Percentiles rank a stretch among this genome's conserved stretches.
Evolutionary conservation across 805 yeast genomes (phyloP).

Genomic region (Kodamaea hsintzibuensis): DNA sequence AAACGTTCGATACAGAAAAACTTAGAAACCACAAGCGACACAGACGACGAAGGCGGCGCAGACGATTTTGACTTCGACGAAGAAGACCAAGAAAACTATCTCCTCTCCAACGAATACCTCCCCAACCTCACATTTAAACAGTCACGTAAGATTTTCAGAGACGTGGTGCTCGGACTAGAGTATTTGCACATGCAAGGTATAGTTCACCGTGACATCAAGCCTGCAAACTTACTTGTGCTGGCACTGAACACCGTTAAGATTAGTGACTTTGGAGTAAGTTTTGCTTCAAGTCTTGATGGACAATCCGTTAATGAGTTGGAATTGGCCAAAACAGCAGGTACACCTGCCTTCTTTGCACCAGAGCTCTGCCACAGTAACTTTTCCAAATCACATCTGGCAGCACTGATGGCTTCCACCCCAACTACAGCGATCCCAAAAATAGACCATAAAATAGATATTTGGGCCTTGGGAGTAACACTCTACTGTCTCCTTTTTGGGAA

Average conservation of each 20-base stretch:
- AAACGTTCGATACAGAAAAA: not conserved
- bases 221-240: conserved; percentile 81
- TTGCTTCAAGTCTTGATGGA: conserved; percentile 54
- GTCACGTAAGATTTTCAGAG: conserved; percentile 73
- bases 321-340: conserved; percentile 93
- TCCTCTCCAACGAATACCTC: conserved; percentile 22
- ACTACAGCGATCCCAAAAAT: conserved; percentile 45
- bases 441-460: conserved; percentile 86
- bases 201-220: conserved; percentile 93
- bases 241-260: conserved; percentile 78
- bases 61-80: not conserved
- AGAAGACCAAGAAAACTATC: conserved; percentile 21
- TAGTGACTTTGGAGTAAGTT: conserved; percentile 95
- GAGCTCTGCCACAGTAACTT: conserved; percentile 75
- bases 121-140: conserved; percentile 71
- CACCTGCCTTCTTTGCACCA: conserved; percentile 90
- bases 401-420: conserved; percentile 1
- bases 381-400: conserved; percentile 12
- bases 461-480: conserved; percentile 94
- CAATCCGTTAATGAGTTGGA: conserved; percentile 60
- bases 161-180: conserved; percentile 84
- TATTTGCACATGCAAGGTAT: conserved; percentile 88
- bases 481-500: conserved; percentile 85
- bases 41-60: conserved; percentile 7
- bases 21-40: not conserved